phyloP scores from a whole-genome alignment of 192 early-diverging fungal species.

The Thoreauomyces humboldtii region DNA sequence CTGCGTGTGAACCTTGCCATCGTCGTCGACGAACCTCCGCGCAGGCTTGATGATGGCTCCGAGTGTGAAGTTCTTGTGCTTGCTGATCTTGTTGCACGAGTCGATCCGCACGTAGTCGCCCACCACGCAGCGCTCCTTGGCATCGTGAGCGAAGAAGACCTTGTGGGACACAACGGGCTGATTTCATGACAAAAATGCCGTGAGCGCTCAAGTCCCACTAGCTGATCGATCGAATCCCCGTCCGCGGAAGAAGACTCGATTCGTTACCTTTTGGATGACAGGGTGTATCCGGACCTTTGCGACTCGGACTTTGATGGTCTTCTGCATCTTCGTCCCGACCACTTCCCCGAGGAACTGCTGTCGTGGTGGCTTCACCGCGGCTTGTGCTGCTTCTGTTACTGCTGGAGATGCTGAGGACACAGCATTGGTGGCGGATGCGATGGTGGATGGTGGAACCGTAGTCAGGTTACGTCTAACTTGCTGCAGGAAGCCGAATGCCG shows the following conservation, averaged over 20 bases:
- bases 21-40: slow-evolving; percentile 29
- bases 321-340: slow-evolving; percentile 81
- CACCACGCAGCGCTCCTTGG: slow-evolving; percentile 70
- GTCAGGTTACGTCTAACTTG: not conserved
- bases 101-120: slow-evolving; percentile 93
- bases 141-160: slow-evolving; percentile 88
- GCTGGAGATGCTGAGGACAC: too few species aligned
- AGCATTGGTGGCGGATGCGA: not conserved
- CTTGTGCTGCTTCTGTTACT: too few species aligned
- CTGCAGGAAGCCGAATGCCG: not conserved
- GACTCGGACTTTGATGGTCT: slow-evolving; percentile 89
- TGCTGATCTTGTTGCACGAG: slow-evolving; percentile 81
- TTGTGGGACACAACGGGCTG: slow-evolving; percentile 80
- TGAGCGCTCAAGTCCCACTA: not conserved
- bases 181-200: not conserved
- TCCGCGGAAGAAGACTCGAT: not conserved
- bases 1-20: slow-evolving; percentile 47
- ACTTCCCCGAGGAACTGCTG: slow-evolving; percentile 68
- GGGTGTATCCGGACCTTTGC: slow-evolving; percentile 74
- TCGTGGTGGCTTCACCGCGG: not conserved
- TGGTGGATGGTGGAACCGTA: not conserved
- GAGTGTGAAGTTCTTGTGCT: slow-evolving; percentile 84
- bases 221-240: not conserved
- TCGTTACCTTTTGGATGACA: slow-evolving; percentile 77
- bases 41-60: slow-evolving; percentile 68